These are phyloP conservation scores for Boletus sp. DNA, from an alignment of 768 basidiomycete genomes.

Conservation along the genomic window DNA sequence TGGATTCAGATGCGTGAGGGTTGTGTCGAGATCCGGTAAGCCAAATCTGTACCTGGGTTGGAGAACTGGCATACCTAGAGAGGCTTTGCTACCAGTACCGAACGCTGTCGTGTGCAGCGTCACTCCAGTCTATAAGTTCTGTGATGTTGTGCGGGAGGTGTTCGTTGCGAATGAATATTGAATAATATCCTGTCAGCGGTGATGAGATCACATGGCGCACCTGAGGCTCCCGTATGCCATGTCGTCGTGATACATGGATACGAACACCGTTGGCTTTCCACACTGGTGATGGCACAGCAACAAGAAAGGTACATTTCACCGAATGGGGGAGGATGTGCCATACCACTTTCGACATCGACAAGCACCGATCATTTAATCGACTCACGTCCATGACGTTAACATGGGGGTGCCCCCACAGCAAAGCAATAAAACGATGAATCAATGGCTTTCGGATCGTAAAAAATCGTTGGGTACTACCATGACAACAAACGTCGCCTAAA, in stretches of 20 bases:
- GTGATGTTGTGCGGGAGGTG: too few species aligned
- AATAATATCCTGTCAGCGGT: too few species aligned
- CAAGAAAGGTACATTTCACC: neutral
- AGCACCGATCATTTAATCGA: neutral
- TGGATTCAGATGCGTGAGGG: neutral
- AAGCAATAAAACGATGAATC: neutral
- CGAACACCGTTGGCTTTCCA: too few species aligned
- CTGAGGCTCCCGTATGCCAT: too few species aligned
- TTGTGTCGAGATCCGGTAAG: neutral
- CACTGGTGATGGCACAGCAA: too few species aligned
- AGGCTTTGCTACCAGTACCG: neutral
- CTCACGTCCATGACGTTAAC: neutral
- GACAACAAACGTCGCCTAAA: conserved; percentile 10
- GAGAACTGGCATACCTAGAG: neutral
- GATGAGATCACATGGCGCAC: too few species aligned
- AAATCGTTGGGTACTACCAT: conserved; percentile 13
- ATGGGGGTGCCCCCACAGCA: neutral
- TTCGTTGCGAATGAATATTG: too few species aligned
- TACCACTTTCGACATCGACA: neutral
- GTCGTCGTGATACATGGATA: too few species aligned
- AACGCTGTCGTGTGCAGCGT: too few species aligned
- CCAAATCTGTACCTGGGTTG: neutral
- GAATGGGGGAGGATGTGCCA: neutral
- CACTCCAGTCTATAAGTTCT: too few species aligned
- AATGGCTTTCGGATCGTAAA: conserved; percentile 17